These are phyloP conservation scores for Ganoderma meredithae DNA, from an alignment of 1,284 basidiomycete species.

Conservation along the genomic window DNA sequence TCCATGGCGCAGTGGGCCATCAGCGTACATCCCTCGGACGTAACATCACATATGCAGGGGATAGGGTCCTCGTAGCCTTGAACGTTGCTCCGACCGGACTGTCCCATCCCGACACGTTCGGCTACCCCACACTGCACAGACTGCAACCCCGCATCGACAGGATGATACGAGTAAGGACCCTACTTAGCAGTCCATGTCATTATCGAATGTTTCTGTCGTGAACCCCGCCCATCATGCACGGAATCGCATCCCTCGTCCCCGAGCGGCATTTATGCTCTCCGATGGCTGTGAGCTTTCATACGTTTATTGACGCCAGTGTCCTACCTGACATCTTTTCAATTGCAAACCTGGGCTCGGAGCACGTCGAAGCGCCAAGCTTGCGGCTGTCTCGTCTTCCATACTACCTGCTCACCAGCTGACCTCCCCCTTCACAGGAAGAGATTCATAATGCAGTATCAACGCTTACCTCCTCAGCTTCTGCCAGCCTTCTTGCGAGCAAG, in stretches of 20 bases:
- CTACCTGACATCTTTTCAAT: not conserved
- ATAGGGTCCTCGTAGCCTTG: not conserved
- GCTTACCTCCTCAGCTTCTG: not conserved
- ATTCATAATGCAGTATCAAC: not conserved
- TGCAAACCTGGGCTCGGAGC: not conserved
- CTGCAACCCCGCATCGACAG: not conserved
- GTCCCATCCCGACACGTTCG: no score
- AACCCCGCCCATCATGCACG: not conserved
- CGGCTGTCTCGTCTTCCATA: not conserved
- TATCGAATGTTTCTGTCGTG: not conserved
- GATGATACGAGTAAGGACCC: not conserved
- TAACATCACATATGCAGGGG: no score
- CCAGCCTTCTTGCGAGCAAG: not conserved
- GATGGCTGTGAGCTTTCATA: not conserved
- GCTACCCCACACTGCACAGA: not conserved
- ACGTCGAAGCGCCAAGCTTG: not conserved
- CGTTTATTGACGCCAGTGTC: not conserved
- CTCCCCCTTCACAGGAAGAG: not conserved
- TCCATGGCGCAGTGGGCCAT: no score
- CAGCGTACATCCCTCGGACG: no score
- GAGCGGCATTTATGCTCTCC: not conserved
- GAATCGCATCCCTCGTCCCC: not conserved
- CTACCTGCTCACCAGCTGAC: conserved; percentile 3
- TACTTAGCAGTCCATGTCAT: not conserved
- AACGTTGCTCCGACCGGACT: not conserved